Evolutionary conservation across 2,329 filamentous ascomycete genomes (phyloP).

Genomic region (Clathrospora elynae): DNA sequence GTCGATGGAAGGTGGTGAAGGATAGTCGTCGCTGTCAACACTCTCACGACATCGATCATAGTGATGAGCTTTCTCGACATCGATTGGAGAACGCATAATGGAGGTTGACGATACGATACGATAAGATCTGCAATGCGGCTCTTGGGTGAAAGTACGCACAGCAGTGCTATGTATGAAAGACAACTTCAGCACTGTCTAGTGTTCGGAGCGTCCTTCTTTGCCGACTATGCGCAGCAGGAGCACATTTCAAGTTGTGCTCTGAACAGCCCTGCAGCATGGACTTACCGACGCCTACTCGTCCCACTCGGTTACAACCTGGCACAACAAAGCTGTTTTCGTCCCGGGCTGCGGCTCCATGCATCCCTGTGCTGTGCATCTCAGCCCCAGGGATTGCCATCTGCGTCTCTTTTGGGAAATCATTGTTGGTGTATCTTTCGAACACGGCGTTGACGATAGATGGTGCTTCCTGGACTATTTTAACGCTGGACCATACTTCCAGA

Average conservation of each 20-base stretch:
- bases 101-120: not conserved
- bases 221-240: slow-evolving; percentile 17
- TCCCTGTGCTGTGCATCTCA: slow-evolving; percentile 22
- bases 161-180: slow-evolving; percentile 18
- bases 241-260: slow-evolving; percentile 5
- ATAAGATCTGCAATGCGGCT: not conserved
- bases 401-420: slow-evolving; percentile 4
- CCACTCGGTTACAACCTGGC: slow-evolving; percentile 8
- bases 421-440: slow-evolving; percentile 8
- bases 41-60: slow-evolving; percentile 31
- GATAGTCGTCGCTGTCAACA: slow-evolving; percentile 27
- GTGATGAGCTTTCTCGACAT: slow-evolving; percentile 30
- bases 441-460: slow-evolving; percentile 3
- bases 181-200: slow-evolving; percentile 20
- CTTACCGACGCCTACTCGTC: slow-evolving; percentile 10
- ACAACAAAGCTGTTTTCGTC: slow-evolving; percentile 23
- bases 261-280: slow-evolving; percentile 14
- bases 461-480: too few relatives aligned
- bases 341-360: slow-evolving; percentile 17
- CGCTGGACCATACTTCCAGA: not conserved
- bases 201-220: slow-evolving; percentile 21
- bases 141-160: slow-evolving; percentile 20
- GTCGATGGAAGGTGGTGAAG: slow-evolving; percentile 19
- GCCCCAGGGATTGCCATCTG: slow-evolving; percentile 15
- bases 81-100: slow-evolving; percentile 31